These are phyloP conservation scores for Ophiostoma sp. DNA, from an alignment of 2,329 filamentous ascomycete species.

Conservation along the genomic window DNA sequence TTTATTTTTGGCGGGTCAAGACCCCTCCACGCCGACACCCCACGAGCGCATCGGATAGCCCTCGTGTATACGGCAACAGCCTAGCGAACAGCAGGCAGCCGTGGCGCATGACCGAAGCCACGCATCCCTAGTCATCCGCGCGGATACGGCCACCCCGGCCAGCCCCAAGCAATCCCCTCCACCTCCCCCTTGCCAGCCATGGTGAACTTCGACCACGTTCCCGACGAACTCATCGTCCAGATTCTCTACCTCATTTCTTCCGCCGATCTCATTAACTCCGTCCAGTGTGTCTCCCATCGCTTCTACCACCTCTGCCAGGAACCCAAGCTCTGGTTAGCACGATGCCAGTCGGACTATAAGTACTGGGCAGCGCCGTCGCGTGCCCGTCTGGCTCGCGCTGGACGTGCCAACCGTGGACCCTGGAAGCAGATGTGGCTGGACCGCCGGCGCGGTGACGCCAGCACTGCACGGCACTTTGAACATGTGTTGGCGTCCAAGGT, in stretches of 20 bases:
- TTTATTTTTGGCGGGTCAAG: not conserved
- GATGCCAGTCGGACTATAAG: conserved; percentile 68
- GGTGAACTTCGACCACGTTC: conserved; percentile 53
- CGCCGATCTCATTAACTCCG: conserved; percentile 50
- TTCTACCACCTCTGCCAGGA: conserved; percentile 68
- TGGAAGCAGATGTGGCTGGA: conserved; percentile 72
- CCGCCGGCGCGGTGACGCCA: conserved; percentile 54
- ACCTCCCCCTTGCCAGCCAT: conserved; percentile 28
- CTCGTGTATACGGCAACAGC: not conserved
- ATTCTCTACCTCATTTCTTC: conserved; percentile 67
- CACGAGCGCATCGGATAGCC: not conserved
- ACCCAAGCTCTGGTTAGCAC: conserved; percentile 74
- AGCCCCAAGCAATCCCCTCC: not conserved
- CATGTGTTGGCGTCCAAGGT: conserved; percentile 70
- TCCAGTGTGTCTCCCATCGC: conserved; percentile 60
- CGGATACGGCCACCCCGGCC: not conserved
- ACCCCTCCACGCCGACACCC: not conserved
- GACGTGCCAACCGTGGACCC: conserved; percentile 59
- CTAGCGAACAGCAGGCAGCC: not conserved
- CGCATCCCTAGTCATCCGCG: not conserved
- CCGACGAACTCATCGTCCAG: conserved; percentile 81
- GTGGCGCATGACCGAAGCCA: not conserved
- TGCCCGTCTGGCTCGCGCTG: conserved; percentile 53
- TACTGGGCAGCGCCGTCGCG: conserved; percentile 72
- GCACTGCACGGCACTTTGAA: conserved; percentile 59